Base-by-base conservation (phyloP, 768 basidiomycete genomes). In the Podaxis sp. region DNA sequence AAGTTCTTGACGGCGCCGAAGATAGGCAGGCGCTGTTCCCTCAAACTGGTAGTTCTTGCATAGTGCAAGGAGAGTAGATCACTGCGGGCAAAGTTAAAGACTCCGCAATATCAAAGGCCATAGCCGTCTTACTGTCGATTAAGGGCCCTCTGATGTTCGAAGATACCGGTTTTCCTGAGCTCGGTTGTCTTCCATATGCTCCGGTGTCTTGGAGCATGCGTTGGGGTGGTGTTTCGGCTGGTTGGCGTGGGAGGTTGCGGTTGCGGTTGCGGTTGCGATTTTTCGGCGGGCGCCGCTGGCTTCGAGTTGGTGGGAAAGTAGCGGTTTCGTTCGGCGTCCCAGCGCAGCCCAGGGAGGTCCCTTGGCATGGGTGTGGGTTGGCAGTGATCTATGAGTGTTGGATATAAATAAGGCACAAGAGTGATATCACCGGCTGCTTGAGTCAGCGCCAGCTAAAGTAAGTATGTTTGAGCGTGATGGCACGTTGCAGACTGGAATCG, bases 311-410 rank as follows among this genome's bases (percentile, higher is more conserved):
- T 37, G 24, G 86, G 83, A 66, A 87, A 88, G 69, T 88, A 88
- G 9, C 86, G 79, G 43, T 83, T 81, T 59, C 70, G 74, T 37
- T 69, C 68, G 63, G 75, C 68, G 67, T 88, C 85, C 74, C 80
- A 88, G 68, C 82, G 83, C 56, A 86, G 72, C 1, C 87, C 87
- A 55, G 85, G 83, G 11, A 87, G 76, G 12, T 81, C 73, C 60
- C 69, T 75, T 56, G 81, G 43, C 22, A 50, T 50, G 49, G 13
- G 22, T 25, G 25, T 50, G 25, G 22, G 3, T 12, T 50, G 24
- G 49, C 22, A 24, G 22, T 50, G 12, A 50, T 43, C 41, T 43
- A 43, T 43, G 41, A 19, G 41, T 43, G 41, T 33, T 33, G 33
- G 33, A 33, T 2, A 19, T 46, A 17, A 46, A 46, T 46, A 17